Evolutionary conservation across 768 basidiomycete species (phyloP).

Genomic region (Lactifluus volemus): DNA sequence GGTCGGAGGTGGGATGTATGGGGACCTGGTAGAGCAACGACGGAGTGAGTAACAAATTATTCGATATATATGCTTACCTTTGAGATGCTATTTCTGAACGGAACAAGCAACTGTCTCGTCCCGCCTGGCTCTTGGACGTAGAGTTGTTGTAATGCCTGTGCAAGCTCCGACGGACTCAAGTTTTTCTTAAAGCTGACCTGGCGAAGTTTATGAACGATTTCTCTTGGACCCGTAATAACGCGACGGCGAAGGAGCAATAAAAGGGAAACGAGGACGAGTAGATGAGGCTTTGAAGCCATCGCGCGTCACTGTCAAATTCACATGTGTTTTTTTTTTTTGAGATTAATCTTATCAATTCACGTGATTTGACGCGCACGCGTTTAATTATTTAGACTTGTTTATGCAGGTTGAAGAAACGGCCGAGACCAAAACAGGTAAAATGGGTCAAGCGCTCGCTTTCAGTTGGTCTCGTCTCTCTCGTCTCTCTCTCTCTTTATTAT

Average conservation of each 20-base stretch:
- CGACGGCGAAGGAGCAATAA: constrained; percentile 9
- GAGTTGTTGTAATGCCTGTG: constrained; percentile 47
- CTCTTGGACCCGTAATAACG: constrained; percentile 14
- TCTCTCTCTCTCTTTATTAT: constrained; percentile 8
- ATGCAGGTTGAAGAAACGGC: constrained; percentile 28
- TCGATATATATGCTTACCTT: constrained; percentile 36
- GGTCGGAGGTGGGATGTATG: constrained; percentile 41
- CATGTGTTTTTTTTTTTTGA: not conserved
- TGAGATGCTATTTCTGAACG: constrained; percentile 52
- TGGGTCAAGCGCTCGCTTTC: not conserved
- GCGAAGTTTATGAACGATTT: constrained; percentile 5
- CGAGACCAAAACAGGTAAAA: constrained; percentile 18
- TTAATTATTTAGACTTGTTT: constrained; percentile 29
- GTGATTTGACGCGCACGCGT: constrained; percentile 32
- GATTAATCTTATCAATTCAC: constrained; percentile 21
- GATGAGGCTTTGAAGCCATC: not conserved
- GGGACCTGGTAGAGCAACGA: constrained; percentile 28
- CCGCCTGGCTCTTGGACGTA: constrained; percentile 54
- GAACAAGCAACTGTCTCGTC: constrained; percentile 56
- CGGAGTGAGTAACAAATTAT: not conserved
- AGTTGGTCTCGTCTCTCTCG: not conserved
- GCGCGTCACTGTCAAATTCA: constrained; percentile 1
- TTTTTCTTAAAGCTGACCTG: not conserved
- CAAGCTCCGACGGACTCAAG: constrained; percentile 32
- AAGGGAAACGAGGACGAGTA: constrained; percentile 5